phyloP scores from a whole-genome alignment of 768 basidiomycete genomes.

The Suillus paluster region DNA sequence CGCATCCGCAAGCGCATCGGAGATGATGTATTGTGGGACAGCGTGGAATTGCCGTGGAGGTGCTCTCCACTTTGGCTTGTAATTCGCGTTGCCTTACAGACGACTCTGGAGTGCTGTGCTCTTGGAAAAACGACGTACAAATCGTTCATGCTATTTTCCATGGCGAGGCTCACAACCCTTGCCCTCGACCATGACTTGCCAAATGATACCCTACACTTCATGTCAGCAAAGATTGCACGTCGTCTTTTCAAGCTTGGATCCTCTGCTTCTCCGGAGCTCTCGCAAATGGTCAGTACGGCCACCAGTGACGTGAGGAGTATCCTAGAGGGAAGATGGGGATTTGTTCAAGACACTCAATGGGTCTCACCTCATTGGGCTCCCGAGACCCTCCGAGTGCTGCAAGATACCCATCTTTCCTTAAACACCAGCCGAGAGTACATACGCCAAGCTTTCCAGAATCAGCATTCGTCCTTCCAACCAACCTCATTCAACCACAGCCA shows the following conservation, averaged over 20 bases:
- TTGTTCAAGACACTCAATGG: constrained; percentile 32
- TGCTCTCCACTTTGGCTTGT: constrained; percentile 55
- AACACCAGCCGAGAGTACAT: constrained; percentile 34
- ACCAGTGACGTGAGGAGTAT: constrained; percentile 19
- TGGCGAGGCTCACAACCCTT: constrained; percentile 20
- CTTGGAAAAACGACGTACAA: constrained; percentile 31
- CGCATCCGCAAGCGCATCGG: constrained; percentile 47
- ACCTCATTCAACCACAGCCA: constrained; percentile 9
- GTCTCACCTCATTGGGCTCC: constrained; percentile 36
- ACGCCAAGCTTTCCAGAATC: constrained; percentile 15
- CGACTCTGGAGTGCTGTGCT: constrained; percentile 28
- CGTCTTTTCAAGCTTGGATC: constrained; percentile 42
- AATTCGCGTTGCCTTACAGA: constrained; percentile 50
- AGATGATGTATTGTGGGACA: constrained; percentile 51
- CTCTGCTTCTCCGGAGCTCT: constrained; percentile 21
- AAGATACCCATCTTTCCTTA: constrained; percentile 41
- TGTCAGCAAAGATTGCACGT: constrained; percentile 41
- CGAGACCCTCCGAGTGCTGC: constrained; percentile 25
- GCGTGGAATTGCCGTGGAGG: constrained; percentile 48
- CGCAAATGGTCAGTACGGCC: constrained; percentile 4
- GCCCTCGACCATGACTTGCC: constrained; percentile 7
- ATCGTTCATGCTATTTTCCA: constrained; percentile 37
- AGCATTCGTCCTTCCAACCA: too few relatives aligned
- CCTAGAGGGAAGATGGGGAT: constrained; percentile 42
- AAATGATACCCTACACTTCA: constrained; percentile 42